Evolutionary conservation across 1,284 basidiomycete species (phyloP), one percentile per base, ranked within the genome.

Genomic region (Ganoderma lingzhi): DNA sequence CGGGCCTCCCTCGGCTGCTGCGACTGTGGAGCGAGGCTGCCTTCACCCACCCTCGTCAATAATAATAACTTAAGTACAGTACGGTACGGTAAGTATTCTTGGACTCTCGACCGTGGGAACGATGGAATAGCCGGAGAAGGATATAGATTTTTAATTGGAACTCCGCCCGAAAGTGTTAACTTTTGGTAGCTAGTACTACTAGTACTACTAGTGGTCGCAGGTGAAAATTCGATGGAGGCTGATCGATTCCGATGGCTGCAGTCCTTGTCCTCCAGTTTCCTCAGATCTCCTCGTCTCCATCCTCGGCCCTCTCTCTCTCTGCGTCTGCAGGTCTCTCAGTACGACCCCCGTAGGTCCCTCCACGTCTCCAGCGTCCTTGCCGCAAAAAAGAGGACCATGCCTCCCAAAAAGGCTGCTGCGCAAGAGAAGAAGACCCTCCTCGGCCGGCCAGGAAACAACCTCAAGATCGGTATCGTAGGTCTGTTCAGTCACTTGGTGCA

Each of bases 401-500:
- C 95, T 15, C 96, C 96, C 10, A 96, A 95, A 84, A 96, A 95
- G 82, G 88, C 89, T 67, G 84, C 85, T 67, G 85, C 79, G 39
- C 84, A 85, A 45, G 94, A 96, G 84, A 97, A 96, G 85, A 97
- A 95, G 83, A 83, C 86, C 51, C 83, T 96, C 35, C 90, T 98
- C 61, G 96, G 96, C 61, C 86, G 96, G 72, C 96, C 97, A 51
- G 88, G 93, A 72, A 98, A 98, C 85, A 98, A 98, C 85, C 86
- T 94, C 75, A 94, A 96, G 88, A 94, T 97, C 78, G 96, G 96
- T 81, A 97, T 98, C 87, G 96, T 98, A 85, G 96, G 95, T 94
- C 81, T 83, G 90, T 88, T 82, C 76, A 75, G 62, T 71, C 63
- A 44, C 58, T 71, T 66, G 71, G 62, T 72, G 66, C 74, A 30